Base-by-base conservation (phyloP, 371 early-diverging fungal genomes). In the Syncephalastrum sp. region DNA sequence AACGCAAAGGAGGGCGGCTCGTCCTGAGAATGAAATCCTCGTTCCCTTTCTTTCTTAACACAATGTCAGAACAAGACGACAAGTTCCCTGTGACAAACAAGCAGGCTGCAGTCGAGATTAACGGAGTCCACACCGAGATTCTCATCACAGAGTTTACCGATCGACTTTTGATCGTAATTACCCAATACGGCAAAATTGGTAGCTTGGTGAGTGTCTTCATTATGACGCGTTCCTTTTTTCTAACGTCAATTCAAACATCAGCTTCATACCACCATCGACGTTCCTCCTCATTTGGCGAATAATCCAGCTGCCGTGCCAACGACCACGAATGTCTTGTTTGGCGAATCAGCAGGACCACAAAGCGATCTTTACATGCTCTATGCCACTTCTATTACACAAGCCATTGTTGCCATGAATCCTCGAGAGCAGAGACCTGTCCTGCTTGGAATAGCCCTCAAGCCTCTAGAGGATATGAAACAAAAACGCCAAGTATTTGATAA, bases 41-140 rank as follows among this genome's bases (percentile, higher is more conserved):
- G 7, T 33, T 5, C 38, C 10, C 38, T 33, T 33, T 10, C 38
- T 33, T 33, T 10, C 38, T 33, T 12, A 0, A 0, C 38, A 2
- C 10, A 29, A 33, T 33, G 38, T 33, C 38, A 33, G 38, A 33
- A 33, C 38, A 33, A 12, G 38, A 33, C 38, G 38, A 33, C 10
- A 33, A 33, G 38, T 87, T 88, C 53, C 87, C 89, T 1, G 53
- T 86, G 38, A 63, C 65, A 38, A 83, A 79, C 54, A 76, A 72
- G 21, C 83, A 84, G 56, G 63, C 83, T 0, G 89, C 88, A 0
- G 72, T 77, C 19, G 25, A 51, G 3, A 67, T 88, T 16, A 64
- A 85, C 59, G 84, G 76, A 33, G 49, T 61, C 17, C 86, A 88
- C 59, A 88, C 89, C 1, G 89, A 90, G 42, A 80, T 84, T 5